Evolutionary conservation across 2,329 filamentous ascomycete genomes (phyloP).

Genomic region (Claviceps citrina): DNA sequence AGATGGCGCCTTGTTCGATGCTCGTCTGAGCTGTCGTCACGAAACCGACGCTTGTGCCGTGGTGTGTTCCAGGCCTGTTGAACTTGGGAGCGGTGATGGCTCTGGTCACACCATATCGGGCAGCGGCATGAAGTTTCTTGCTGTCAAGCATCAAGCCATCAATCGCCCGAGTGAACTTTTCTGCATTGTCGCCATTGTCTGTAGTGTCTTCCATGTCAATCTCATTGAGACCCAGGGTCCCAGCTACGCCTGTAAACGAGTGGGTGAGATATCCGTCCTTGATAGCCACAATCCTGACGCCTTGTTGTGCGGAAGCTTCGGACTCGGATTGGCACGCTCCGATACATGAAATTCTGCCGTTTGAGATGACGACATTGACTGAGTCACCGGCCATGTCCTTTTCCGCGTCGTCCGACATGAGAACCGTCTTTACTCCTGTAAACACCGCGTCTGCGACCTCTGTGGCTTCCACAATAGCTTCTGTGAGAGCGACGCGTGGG

Average conservation of each 20-base stretch:
- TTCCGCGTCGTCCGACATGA: constrained; percentile 29
- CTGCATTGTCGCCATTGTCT: constrained; percentile 32
- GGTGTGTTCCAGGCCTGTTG: constrained; percentile 26
- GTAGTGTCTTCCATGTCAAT: constrained; percentile 42
- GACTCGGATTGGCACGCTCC: constrained; percentile 35
- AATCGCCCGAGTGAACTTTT: constrained; percentile 40
- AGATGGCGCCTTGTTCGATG: constrained; percentile 35
- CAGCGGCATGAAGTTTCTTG: constrained; percentile 38
- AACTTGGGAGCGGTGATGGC: constrained; percentile 42
- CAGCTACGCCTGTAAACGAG: constrained; percentile 45
- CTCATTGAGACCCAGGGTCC: constrained; percentile 44
- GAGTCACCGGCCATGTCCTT: constrained; percentile 19
- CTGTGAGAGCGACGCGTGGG: constrained; percentile 24
- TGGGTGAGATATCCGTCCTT: constrained; percentile 44
- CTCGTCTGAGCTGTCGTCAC: constrained; percentile 31
- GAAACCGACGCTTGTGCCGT: constrained; percentile 45
- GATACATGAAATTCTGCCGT: constrained; percentile 40
- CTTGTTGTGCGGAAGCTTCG: constrained; percentile 18
- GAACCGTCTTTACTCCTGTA: constrained; percentile 37
- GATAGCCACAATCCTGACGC: constrained; percentile 29
- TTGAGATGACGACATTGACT: constrained; percentile 34
- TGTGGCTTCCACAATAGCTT: constrained; percentile 26
- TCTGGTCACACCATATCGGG: constrained; percentile 41
- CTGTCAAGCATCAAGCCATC: constrained; percentile 40
- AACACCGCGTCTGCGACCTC: constrained; percentile 32